Percentiles rank a stretch among this genome's conserved stretches.
These are phyloP conservation scores for Venturia pyrina DNA, from an alignment of 2,329 filamentous ascomycete species.

Conservation along the genomic window DNA sequence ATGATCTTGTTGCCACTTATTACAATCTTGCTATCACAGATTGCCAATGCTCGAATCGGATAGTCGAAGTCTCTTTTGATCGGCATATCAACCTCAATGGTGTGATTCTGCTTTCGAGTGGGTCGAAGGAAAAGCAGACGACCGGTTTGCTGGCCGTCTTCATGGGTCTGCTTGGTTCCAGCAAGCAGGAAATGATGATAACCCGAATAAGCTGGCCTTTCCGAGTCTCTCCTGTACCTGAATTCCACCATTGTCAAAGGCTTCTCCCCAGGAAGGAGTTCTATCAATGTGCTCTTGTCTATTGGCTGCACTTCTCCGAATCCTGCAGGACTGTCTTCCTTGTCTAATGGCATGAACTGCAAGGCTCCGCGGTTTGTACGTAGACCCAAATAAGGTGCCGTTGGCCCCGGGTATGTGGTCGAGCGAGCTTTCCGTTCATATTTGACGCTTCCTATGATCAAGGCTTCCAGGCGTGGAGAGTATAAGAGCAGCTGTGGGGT, in stretches of 20 bases:
- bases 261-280: slow-evolving; percentile 6
- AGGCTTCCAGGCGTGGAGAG: slow-evolving; percentile 33
- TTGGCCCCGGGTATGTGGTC: slow-evolving; percentile 14
- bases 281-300: slow-evolving; percentile 14
- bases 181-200: slow-evolving; percentile 4
- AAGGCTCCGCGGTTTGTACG: slow-evolving; percentile 9
- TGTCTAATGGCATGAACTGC: slow-evolving; percentile 4
- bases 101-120: slow-evolving; percentile 27
- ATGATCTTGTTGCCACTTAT: slow-evolving; percentile 36
- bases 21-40: slow-evolving; percentile 46
- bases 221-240: not conserved
- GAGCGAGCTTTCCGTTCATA: slow-evolving; percentile 22
- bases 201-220: not conserved
- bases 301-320: slow-evolving; percentile 18
- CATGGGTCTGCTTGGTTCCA: slow-evolving; percentile 1
- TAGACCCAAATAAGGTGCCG: slow-evolving; percentile 20
- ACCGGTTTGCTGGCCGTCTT: slow-evolving; percentile 13
- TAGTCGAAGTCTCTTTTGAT: slow-evolving; percentile 34
- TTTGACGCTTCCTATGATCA: slow-evolving; percentile 38
- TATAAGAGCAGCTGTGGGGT: slow-evolving; percentile 32
- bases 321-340: slow-evolving; percentile 1
- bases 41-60: slow-evolving; percentile 47
- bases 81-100: slow-evolving; percentile 40
- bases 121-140: slow-evolving; percentile 4
- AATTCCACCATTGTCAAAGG: not conserved